Conservation (phyloP, 345 rosid species). For the Acer negundo region DNA sequence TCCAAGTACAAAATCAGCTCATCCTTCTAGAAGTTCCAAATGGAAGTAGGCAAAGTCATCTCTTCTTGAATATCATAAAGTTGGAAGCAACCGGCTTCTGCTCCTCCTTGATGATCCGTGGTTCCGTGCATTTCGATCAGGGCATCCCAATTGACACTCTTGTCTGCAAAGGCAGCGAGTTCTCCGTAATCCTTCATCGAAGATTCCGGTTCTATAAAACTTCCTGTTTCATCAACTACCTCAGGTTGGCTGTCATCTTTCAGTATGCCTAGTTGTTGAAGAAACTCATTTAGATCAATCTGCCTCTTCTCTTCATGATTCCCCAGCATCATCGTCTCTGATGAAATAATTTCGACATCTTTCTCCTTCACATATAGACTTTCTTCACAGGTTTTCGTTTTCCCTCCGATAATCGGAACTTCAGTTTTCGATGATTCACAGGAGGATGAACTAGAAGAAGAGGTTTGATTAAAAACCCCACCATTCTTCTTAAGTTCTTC, state of each 20-base stretch:
- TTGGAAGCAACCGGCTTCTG: slow-evolving; percentile 43
- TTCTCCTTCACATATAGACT: slow-evolving; percentile 31
- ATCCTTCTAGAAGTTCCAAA: slow-evolving; percentile 63
- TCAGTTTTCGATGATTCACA: slow-evolving; percentile 35
- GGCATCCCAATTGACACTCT: slow-evolving; percentile 72
- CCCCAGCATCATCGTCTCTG: slow-evolving; percentile 24
- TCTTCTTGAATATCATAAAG: slow-evolving; percentile 59
- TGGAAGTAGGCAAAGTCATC: slow-evolving; percentile 48
- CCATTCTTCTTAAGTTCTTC: slow-evolving; percentile 73
- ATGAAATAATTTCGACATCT: slow-evolving; percentile 32
- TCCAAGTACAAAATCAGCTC: background rate
- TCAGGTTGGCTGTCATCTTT: slow-evolving; percentile 43
- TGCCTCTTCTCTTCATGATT: slow-evolving; percentile 61
- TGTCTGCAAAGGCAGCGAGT: slow-evolving; percentile 37
- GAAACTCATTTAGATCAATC: slow-evolving; percentile 91
- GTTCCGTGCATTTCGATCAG: slow-evolving; percentile 59
- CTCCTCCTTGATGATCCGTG: slow-evolving; percentile 32
- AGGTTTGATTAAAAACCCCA: slow-evolving; percentile 37
- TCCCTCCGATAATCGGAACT: slow-evolving; percentile 17
- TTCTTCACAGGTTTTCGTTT: slow-evolving; percentile 27
- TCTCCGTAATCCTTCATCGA: slow-evolving; percentile 41
- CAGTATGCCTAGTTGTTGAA: slow-evolving; percentile 81
- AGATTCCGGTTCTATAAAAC: slow-evolving; percentile 32
- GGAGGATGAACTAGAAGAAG: slow-evolving; percentile 49
- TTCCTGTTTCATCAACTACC: slow-evolving; percentile 30